Percentiles rank a stretch among this genome's conserved stretches.
phyloP scores from a whole-genome alignment of 805 yeast species.

The Candida quercuum region DNA sequence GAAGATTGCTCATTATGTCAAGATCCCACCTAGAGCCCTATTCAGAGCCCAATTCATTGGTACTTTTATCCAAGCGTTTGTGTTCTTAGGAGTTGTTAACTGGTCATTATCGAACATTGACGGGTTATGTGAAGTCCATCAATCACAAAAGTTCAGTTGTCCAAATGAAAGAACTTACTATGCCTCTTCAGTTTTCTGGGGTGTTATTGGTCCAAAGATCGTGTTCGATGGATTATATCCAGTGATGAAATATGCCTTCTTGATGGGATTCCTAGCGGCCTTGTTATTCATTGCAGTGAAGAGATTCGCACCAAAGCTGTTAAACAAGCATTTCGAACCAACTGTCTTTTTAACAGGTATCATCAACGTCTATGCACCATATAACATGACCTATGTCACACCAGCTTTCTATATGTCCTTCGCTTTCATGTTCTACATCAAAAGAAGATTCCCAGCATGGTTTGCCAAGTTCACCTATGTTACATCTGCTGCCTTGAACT shows the following conservation, averaged over 20 bases:
- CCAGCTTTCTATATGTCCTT: conserved; percentile 27
- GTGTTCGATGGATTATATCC: conserved; percentile 58
- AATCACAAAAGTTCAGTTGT: conserved; percentile 35
- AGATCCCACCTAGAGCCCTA: conserved; percentile 53
- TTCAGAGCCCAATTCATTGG: conserved; percentile 41
- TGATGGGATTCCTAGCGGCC: conserved; percentile 42
- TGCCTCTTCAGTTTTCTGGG: conserved; percentile 38
- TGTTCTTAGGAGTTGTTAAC: conserved; percentile 28
- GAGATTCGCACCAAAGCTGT: conserved; percentile 26
- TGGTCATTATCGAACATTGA: conserved; percentile 30
- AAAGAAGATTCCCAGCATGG: conserved; percentile 40
- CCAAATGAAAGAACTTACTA: conserved; percentile 38
- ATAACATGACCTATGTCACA: conserved; percentile 35
- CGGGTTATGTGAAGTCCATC: conserved; percentile 30
- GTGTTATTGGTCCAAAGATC: conserved; percentile 51
- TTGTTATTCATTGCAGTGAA: conserved; percentile 26
- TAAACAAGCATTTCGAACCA: conserved; percentile 34
- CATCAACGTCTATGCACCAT: conserved; percentile 42
- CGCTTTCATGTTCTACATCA: conserved; percentile 40
- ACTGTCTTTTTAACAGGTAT: conserved; percentile 48
- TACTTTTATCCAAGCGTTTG: conserved; percentile 26
- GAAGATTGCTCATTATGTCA: conserved; percentile 42
- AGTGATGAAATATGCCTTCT: conserved; percentile 56
- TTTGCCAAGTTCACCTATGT: conserved; percentile 49
- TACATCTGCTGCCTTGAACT: conserved; percentile 49